Percentiles rank a stretch among this genome's conserved stretches.
These are phyloP conservation scores for Aspergillus candidus DNA, from an alignment of 2,329 filamentous ascomycete genomes.

Conservation along the genomic window DNA sequence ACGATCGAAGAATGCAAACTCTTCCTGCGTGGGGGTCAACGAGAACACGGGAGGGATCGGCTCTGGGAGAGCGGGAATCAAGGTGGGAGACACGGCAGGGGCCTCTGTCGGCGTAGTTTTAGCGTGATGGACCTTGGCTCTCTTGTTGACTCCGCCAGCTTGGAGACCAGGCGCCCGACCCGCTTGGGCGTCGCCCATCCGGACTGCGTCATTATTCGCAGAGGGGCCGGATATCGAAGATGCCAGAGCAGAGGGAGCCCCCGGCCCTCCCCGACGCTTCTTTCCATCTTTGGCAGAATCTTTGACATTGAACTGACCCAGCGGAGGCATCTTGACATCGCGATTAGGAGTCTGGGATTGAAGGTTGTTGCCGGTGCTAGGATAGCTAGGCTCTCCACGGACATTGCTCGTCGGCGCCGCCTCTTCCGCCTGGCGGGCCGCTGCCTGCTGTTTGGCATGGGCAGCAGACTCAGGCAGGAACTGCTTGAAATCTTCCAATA, in stretches of 20 bases:
- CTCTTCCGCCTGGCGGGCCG: constrained; percentile 60
- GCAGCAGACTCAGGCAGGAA: constrained; percentile 88
- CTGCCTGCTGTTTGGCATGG: constrained; percentile 57
- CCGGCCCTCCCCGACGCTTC: constrained; percentile 65
- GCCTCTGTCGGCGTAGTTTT: constrained; percentile 53
- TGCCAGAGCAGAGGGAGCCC: constrained; percentile 28
- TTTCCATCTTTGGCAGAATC: constrained; percentile 87
- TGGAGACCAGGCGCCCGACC: constrained; percentile 33
- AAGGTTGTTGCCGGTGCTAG: constrained; percentile 31
- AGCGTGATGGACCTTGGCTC: constrained; percentile 68
- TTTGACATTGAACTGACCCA: constrained; percentile 84
- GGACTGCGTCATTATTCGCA: constrained; percentile 25
- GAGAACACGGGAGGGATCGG: constrained; percentile 72
- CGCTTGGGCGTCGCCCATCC: constrained; percentile 29
- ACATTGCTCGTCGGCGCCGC: constrained; percentile 61
- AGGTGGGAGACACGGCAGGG: constrained; percentile 69
- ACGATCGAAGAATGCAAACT: constrained; percentile 89
- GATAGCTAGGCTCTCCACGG: constrained; percentile 48
- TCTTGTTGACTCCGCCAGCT: constrained; percentile 49
- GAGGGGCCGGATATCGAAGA: constrained; percentile 30
- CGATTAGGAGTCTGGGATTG: constrained; percentile 48
- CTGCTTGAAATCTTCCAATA: constrained; percentile 97
- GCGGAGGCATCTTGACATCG: constrained; percentile 72
- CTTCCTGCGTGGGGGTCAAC: constrained; percentile 70
- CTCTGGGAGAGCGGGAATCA: constrained; percentile 82